These are phyloP conservation scores for Prinsepia uniflora DNA, from an alignment of 306 rosid genomes.

Conservation along the genomic window DNA sequence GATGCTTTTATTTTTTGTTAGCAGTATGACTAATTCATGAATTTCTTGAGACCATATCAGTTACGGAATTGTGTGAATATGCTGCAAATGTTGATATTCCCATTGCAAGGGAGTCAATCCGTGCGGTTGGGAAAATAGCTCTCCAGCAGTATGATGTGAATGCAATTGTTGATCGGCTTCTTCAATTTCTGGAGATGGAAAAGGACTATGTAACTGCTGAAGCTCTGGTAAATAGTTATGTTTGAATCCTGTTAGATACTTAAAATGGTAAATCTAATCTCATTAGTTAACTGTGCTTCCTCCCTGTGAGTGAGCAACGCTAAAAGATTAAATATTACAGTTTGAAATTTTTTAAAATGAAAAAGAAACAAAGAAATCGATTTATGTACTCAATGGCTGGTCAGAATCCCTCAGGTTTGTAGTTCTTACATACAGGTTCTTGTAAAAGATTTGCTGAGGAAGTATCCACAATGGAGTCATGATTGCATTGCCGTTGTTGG, in stretches of 20 bases:
- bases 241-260: not conserved
- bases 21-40: constrained; percentile 28
- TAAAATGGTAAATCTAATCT: constrained; percentile 15
- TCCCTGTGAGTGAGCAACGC: constrained; percentile 15
- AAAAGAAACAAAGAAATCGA: not conserved
- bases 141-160: constrained; percentile 98
- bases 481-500: constrained; percentile 99
- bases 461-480: constrained; percentile 99
- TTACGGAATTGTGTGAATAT: constrained; percentile 97
- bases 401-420: constrained; percentile 25
- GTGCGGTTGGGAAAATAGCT: constrained; percentile 99
- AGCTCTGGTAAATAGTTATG: constrained; percentile 72
- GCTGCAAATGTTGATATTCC: constrained; percentile 99
- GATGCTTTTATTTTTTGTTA: constrained; percentile 13
- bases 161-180: constrained; percentile 97
- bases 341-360: not conserved
- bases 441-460: constrained; percentile 91
- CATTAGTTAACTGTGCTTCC: constrained; percentile 1
- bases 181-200: constrained; percentile 99
- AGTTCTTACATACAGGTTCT: constrained; percentile 66
- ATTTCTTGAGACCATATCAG: constrained; percentile 48
- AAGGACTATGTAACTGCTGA: constrained; percentile 98
- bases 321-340: not conserved
- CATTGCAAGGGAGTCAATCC: constrained; percentile 98
- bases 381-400: constrained; percentile 13